Evolutionary conservation across 1,284 basidiomycete species (phyloP), one percentile per base, ranked within the genome.

Genomic region (Ustilago cynodontis): DNA sequence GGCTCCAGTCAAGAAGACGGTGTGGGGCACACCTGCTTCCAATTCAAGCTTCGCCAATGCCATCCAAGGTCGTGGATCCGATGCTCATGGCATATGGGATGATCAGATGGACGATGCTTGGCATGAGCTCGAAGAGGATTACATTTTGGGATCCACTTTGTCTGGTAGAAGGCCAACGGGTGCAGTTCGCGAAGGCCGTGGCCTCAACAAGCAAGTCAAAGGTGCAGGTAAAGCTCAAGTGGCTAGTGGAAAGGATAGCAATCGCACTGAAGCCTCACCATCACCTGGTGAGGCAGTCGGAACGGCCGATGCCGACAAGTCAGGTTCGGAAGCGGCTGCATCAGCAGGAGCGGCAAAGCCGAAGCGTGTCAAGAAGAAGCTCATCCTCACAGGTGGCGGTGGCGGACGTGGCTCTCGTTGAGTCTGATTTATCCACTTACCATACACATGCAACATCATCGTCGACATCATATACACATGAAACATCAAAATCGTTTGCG

Each of bases 11-110:
- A 77, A 74, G 31, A 80, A 73, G 65, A 85, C 84, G 29, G 84
- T 85, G 7, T 85, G 84, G 84, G 84, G 84, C 20, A 85, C 83
- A 24, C 80, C 77, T 20, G 80, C 82, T 1, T 71, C 80, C 13
- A 59, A 55, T 28, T 55, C 66, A 33, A 66, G 67, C 65, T 82
- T 82, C 57, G 63, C 73, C 18, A 66, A 64, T 28, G 71, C 77
- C 20, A 68, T 80, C 9, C 78, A 78, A 56, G 59, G 68, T 26
- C 58, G 53, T 18, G 41, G 57, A 9, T 56, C 59, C 1, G 77
- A 66, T 29, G 69, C 60, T 7, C 59, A 67, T 13, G 70, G 66
- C 1, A 33, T 69, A 9, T 70, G 78, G 65, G 74, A 79, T 39
- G 71, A 75, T n/a, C 56, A 77, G 20, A 77, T 82, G 60, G 84